Conservation (phyloP, 805 yeast species). For the Suhomyces emberorum region DNA sequence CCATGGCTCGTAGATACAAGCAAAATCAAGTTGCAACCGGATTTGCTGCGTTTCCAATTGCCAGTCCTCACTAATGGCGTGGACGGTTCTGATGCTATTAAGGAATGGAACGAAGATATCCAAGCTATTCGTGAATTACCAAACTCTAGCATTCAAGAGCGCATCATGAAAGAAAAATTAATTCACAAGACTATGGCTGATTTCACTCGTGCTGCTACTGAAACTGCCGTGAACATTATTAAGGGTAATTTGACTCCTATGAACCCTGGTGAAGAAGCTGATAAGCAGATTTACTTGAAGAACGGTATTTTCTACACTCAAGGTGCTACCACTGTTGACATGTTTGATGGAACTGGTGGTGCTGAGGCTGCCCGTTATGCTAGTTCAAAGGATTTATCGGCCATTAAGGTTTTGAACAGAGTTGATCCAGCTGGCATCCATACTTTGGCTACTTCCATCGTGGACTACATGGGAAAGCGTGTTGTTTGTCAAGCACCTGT, state of each 20-base stretch:
- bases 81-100: conserved; percentile 54
- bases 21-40: conserved; percentile 38
- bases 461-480: conserved; percentile 88
- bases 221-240: conserved; percentile 74
- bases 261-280: conserved; percentile 69
- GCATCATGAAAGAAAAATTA: conserved; percentile 72
- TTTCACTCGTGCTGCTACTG: conserved; percentile 70
- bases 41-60: conserved; percentile 58
- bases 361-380: conserved; percentile 83
- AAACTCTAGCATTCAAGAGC: conserved; percentile 53
- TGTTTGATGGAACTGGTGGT: conserved; percentile 68
- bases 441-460: conserved; percentile 76
- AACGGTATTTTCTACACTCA: conserved; percentile 86
- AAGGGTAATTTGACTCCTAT: conserved; percentile 72
- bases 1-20: conserved; percentile 70
- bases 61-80: conserved; percentile 51
- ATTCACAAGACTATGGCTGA: conserved; percentile 69
- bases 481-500: conserved; percentile 92
- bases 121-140: conserved; percentile 80
- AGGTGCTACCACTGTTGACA: conserved; percentile 55
- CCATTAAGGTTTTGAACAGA: conserved; percentile 65
- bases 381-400: conserved; percentile 71
- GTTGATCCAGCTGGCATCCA: conserved; percentile 61
- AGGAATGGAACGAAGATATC: conserved; percentile 90
- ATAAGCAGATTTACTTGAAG: conserved; percentile 65